Evolutionary conservation across 1,284 basidiomycete genomes (phyloP).

Genomic region (Cystobasidium sp.): DNA sequence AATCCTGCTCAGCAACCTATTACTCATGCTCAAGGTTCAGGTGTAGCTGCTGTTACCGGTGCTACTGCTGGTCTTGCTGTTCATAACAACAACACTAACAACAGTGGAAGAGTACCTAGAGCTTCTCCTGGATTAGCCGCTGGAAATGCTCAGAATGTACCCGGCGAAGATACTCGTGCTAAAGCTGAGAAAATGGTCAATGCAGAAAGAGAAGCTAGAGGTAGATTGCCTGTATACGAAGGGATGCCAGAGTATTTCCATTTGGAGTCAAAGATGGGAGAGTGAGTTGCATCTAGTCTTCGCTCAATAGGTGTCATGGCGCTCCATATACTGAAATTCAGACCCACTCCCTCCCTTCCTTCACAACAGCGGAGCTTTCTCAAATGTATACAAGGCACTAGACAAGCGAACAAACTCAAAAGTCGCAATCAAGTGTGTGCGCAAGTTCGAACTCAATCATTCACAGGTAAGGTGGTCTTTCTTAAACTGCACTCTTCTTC

Average conservation of each 20-base stretch:
- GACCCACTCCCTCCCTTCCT: neutral
- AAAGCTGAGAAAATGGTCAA: conserved; percentile 72
- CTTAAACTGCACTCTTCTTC: conserved; percentile 53
- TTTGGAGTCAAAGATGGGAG: conserved; percentile 91
- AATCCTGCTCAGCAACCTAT: conserved; percentile 42
- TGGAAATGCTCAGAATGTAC: conserved; percentile 13
- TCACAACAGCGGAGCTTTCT: conserved; percentile 82
- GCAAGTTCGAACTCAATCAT: conserved; percentile 92
- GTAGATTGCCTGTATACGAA: conserved; percentile 78
- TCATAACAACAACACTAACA: neutral
- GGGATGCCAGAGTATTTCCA: conserved; percentile 68
- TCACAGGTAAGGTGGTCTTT: conserved; percentile 77
- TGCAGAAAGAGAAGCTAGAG: conserved; percentile 74
- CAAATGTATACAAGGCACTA: conserved; percentile 93
- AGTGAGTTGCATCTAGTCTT: conserved; percentile 65
- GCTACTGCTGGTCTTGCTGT: neutral
- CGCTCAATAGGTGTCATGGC: neutral
- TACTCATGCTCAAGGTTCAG: conserved; percentile 20
- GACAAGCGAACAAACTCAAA: conserved; percentile 76
- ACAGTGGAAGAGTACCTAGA: conserved; percentile 18
- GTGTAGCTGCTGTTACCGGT: conserved; percentile 8
- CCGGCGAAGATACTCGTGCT: conserved; percentile 36
- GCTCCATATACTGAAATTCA: neutral
- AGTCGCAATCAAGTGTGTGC: conserved; percentile 83
- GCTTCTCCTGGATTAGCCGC: conserved; percentile 38